Percentiles rank a stretch among this genome's conserved stretches.
Evolutionary conservation across 1,284 basidiomycete species (phyloP).

Genomic region (Trichosporon sp.): DNA sequence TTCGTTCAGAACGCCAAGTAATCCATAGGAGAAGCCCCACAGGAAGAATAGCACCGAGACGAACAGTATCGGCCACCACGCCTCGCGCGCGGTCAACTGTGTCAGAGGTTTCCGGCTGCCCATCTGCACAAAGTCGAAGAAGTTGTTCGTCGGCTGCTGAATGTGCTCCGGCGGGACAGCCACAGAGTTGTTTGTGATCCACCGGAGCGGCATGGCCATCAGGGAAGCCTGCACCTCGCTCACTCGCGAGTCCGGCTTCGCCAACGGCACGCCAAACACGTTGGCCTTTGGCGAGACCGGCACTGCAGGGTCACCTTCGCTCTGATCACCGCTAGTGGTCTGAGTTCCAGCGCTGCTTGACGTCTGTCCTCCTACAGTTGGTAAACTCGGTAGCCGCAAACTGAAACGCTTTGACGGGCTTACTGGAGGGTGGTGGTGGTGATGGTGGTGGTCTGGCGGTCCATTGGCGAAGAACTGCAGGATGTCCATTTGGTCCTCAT

Average conservation of each 20-base stretch:
- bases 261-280: background rate
- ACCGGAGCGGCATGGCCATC: slow-evolving; percentile 10
- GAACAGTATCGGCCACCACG: slow-evolving; percentile 44
- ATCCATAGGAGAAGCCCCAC: slow-evolving; percentile 47
- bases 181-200: slow-evolving; percentile 12
- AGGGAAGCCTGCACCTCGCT: background rate
- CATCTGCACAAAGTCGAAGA: slow-evolving; percentile 46
- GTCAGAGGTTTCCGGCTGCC: slow-evolving; percentile 37
- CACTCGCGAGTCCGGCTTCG: background rate
- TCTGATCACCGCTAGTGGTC: background rate
- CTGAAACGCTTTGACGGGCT: background rate
- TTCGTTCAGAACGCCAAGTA: slow-evolving; percentile 41
- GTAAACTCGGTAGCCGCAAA: background rate
- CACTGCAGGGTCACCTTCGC: background rate
- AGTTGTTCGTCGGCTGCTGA: slow-evolving; percentile 35
- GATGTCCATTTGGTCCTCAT: slow-evolving; percentile 32
- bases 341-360: background rate
- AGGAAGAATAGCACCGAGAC: slow-evolving; percentile 44
- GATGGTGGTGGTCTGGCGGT: slow-evolving; percentile 14
- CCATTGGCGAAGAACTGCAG: slow-evolving; percentile 33
- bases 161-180: slow-evolving; percentile 1
- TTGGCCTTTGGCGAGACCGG: background rate
- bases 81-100: slow-evolving; percentile 34
- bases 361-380: background rate
- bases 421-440: background rate